Evolutionary conservation across 805 yeast species (phyloP).

Genomic region (Nakazawaea molendinolei): DNA sequence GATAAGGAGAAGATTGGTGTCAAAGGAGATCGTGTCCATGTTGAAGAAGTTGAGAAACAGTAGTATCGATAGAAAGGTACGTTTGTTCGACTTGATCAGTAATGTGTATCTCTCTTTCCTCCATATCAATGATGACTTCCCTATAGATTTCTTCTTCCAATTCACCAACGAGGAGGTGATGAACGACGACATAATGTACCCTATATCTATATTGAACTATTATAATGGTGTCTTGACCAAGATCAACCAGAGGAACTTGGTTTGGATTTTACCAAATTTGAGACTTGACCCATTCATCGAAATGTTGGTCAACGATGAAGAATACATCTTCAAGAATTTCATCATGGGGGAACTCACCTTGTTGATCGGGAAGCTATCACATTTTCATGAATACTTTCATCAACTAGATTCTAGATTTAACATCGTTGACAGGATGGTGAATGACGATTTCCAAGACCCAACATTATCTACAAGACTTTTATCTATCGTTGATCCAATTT

Average conservation of each 20-base stretch:
- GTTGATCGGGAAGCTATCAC: conserved; percentile 3
- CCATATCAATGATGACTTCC: background rate
- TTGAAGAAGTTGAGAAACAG: conserved; percentile 7
- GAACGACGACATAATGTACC: conserved; percentile 7
- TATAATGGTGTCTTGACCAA: background rate
- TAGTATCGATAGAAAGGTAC: background rate
- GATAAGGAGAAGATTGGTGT: conserved; percentile 10
- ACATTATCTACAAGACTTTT: no score
- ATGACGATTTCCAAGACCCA: no score
- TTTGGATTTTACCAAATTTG: background rate
- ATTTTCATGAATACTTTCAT: conserved; percentile 1
- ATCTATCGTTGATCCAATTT: conserved; percentile 1
- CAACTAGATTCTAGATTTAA: background rate
- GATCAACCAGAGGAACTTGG: background rate
- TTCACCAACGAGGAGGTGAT: background rate
- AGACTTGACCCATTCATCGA: background rate
- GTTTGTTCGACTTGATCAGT: conserved; percentile 5
- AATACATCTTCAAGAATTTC: background rate
- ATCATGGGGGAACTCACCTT: conserved; percentile 1
- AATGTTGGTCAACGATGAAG: conserved; percentile 1
- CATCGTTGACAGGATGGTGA: background rate
- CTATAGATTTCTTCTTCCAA: background rate
- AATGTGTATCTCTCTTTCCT: conserved; percentile 4
- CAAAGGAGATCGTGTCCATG: conserved; percentile 5
- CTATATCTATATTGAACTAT: conserved; percentile 1